These are phyloP conservation scores for Teunomyces kruisii DNA, from an alignment of 805 yeast genomes.

Conservation along the genomic window DNA sequence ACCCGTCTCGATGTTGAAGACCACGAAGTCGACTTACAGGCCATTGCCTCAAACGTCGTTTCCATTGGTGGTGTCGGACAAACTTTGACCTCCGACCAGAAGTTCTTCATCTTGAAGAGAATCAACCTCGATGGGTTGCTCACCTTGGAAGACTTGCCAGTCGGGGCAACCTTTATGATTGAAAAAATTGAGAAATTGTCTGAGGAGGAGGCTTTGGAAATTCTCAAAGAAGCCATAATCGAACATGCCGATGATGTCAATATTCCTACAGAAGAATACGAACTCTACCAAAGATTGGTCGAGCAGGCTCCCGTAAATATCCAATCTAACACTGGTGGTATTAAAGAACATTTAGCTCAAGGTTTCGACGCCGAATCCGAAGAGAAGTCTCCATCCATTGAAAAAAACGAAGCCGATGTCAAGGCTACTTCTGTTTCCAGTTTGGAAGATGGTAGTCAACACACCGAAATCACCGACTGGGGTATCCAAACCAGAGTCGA, in stretches of 20 bases:
- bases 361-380: neutral
- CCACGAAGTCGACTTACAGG: slow-evolving; percentile 13
- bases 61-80: slow-evolving; percentile 26
- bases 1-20: slow-evolving; percentile 10
- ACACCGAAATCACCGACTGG: slow-evolving; percentile 25
- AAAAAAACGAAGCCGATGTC: neutral
- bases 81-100: slow-evolving; percentile 24
- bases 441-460: neutral
- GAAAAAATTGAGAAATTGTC: slow-evolving; percentile 37
- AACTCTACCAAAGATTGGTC: slow-evolving; percentile 21
- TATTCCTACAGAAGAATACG: slow-evolving; percentile 28
- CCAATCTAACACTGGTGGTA: neutral
- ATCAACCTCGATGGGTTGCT: slow-evolving; percentile 26
- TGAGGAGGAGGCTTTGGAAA: slow-evolving; percentile 38
- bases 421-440: neutral
- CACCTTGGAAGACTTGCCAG: slow-evolving; percentile 29
- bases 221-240: slow-evolving; percentile 38
- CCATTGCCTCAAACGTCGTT: slow-evolving; percentile 20
- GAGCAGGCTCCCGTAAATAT: slow-evolving; percentile 1
- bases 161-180: slow-evolving; percentile 37
- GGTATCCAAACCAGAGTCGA: slow-evolving; percentile 33
- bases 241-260: slow-evolving; percentile 41
- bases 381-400: neutral
- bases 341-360: neutral
- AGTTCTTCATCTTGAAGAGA: slow-evolving; percentile 25